Conservation (phyloP, 1,139 yeast species). For the Blastobotrys capitulatus region DNA sequence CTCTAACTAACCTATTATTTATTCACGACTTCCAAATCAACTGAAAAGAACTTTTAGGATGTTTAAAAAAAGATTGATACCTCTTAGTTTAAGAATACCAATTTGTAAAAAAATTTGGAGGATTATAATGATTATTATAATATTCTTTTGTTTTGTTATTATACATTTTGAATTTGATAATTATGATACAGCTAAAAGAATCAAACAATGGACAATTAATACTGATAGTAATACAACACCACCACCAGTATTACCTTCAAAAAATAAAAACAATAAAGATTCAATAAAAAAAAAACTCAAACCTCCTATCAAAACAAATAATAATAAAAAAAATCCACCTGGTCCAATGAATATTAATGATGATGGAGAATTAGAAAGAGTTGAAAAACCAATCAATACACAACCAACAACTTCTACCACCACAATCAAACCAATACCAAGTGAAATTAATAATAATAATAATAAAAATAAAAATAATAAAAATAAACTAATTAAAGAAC, state of each 20-base stretch:
- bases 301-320: neutral
- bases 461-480: neutral
- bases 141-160: neutral
- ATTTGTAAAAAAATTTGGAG: neutral
- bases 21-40: too few species aligned
- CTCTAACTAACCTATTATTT: too few species aligned
- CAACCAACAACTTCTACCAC: neutral
- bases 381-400: neutral
- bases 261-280: too few species aligned
- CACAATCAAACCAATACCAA: neutral
- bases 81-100: neutral
- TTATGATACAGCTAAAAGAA: neutral
- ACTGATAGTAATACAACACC: too few species aligned
- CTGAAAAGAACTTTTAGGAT: too few species aligned
- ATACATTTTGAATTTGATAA: neutral
- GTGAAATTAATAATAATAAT: neutral
- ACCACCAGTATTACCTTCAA: too few species aligned
- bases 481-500: too few species aligned
- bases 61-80: neutral
- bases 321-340: neutral
- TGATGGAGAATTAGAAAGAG: neutral
- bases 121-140: neutral
- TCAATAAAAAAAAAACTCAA: too few species aligned
- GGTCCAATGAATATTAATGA: neutral
- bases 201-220: neutral